Conservation (phyloP, 495 filamentous ascomycete genomes). For the Xylaria venustula region DNA sequence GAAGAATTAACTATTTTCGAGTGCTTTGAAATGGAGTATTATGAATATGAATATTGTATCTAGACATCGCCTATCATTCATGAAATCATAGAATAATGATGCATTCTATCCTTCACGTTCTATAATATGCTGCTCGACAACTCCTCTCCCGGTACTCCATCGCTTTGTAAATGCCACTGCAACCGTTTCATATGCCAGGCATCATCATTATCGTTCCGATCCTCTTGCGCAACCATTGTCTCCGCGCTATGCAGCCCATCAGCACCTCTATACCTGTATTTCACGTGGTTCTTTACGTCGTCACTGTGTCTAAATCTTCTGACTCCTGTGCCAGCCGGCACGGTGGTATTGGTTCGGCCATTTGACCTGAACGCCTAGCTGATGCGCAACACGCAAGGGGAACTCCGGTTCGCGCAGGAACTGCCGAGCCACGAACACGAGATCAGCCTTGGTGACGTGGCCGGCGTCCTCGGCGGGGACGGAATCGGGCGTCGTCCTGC, state of each 20-base stretch:
- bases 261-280: not conserved
- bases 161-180: not conserved
- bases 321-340: slow-evolving; percentile 19
- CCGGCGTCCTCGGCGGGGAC: slow-evolving; percentile 47
- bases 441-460: slow-evolving; percentile 54
- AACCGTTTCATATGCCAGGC: not conserved
- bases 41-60: no score
- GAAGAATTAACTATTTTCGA: no score
- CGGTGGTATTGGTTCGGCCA: slow-evolving; percentile 55
- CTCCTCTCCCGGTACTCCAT: not conserved
- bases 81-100: no score
- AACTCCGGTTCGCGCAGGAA: slow-evolving; percentile 68
- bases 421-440: slow-evolving; percentile 63
- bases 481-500: slow-evolving; percentile 16
- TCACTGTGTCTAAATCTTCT: slow-evolving; percentile 20
- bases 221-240: not conserved
- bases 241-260: not conserved
- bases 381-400: slow-evolving; percentile 57
- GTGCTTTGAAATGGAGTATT: no score
- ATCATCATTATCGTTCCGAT: not conserved
- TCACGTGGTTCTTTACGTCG: not conserved
- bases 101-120: no score
- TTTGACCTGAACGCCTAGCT: slow-evolving; percentile 57
- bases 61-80: no score
- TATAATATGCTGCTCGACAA: no score